A percentile compares a stretch with the other conserved stretches of the same genome.
Evolutionary conservation across 768 basidiomycete genomes (phyloP).

Genomic region (Tylopilus sp.): DNA sequence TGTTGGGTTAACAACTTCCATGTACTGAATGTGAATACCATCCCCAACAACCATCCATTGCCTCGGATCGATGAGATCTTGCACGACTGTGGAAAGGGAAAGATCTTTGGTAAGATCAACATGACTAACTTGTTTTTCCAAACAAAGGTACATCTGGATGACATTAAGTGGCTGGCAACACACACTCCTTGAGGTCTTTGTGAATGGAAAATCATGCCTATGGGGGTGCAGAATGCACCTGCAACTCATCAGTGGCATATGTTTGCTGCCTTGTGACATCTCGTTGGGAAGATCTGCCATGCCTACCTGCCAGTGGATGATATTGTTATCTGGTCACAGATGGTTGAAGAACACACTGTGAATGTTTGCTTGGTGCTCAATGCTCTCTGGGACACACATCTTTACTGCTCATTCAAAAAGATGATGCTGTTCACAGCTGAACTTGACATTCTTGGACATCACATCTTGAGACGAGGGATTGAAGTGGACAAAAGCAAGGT

Average conservation of each 20-base stretch:
- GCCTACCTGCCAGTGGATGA: constrained; percentile 14
- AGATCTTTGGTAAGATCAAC: constrained; percentile 36
- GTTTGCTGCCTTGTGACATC: constrained; percentile 4
- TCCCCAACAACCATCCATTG: constrained; percentile 17
- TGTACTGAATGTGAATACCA: constrained; percentile 20
- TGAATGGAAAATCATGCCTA: constrained; percentile 31
- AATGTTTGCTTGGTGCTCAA: no score
- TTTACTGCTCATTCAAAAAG: no score
- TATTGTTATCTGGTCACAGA: constrained; percentile 20
- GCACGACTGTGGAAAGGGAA: no score
- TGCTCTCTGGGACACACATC: no score
- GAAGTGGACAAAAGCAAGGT: no score
- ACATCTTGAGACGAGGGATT: no score
- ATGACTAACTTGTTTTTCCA: constrained; percentile 43
- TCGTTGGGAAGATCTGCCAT: constrained; percentile 16
- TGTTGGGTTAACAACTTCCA: constrained; percentile 32
- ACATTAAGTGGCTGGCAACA: constrained; percentile 35
- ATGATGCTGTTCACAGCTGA: no score
- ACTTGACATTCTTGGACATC: no score
- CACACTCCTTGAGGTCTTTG: constrained; percentile 37
- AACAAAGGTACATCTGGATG: constrained; percentile 26
- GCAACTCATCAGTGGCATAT: constrained; percentile 18
- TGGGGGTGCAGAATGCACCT: constrained; percentile 8
- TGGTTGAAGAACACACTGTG: no score
- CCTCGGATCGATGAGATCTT: constrained; percentile 13